Conservation (phyloP, 768 basidiomycete genomes). For the Mycena polygramma region DNA sequence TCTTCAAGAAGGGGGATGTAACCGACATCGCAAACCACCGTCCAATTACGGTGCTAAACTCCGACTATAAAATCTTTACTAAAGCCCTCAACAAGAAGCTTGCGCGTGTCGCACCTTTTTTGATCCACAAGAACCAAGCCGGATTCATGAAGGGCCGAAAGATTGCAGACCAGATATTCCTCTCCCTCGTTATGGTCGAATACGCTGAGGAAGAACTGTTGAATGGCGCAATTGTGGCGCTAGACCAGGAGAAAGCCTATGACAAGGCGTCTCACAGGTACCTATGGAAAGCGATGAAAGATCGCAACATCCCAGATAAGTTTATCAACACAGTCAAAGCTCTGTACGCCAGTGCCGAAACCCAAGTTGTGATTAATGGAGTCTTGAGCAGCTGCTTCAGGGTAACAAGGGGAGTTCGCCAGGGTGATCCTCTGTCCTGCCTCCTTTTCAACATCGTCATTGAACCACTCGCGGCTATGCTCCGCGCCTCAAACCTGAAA, state of each 20-base stretch:
- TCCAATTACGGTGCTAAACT: neutral
- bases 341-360: conserved; percentile 35
- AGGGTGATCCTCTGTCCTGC: conserved; percentile 56
- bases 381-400: conserved; percentile 28
- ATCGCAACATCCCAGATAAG: neutral
- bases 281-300: conserved; percentile 9
- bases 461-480: conserved; percentile 45
- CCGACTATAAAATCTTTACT: conserved; percentile 5
- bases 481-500: neutral
- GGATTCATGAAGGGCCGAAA: neutral
- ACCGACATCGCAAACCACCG: neutral
- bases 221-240: conserved; percentile 1
- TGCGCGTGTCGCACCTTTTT: neutral
- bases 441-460: conserved; percentile 41
- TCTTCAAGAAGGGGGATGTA: neutral
- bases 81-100: neutral
- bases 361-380: conserved; percentile 33
- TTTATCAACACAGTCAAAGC: conserved; percentile 35
- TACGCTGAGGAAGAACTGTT: neutral
- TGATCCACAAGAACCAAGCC: conserved; percentile 3
- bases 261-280: neutral
- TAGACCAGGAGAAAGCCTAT: conserved; percentile 3
- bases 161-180: neutral
- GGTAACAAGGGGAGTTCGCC: conserved; percentile 39
- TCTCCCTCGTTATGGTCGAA: neutral